Evolutionary conservation across 108 stramenopile genomes (phyloP), one percentile per base, ranked within the genome.

Genomic region (Schizochytrium sp.): DNA sequence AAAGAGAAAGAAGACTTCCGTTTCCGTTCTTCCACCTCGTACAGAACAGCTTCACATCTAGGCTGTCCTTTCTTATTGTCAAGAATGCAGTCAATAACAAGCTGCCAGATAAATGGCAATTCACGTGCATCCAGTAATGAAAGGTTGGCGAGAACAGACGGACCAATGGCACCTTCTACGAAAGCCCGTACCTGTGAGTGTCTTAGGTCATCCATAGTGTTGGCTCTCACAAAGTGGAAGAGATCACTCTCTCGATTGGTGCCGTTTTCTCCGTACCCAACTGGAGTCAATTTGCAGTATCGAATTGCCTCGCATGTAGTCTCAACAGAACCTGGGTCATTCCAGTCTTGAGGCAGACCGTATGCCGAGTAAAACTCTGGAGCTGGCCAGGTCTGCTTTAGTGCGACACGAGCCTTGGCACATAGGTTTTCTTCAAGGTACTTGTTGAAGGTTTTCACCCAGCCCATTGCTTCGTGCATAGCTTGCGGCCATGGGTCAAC

Each of bases 141-240:
- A 38, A 69, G 28, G 64, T 69, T 69, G 64, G 19, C 28, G 42
- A 69, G 64, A 38, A 69, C 64, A 38, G 64, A 69, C 19, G 64
- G 7, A 44, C 64, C 64, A 38, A 69, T 69, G 0, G 64, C 64
- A 7, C 44, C 5, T 13, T 69, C 15, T 44, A 69, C 15, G 44
- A 69, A 69, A 15, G 7, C 64, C 64, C 40, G 19, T 44, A 69
- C 44, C 15, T 69, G 64, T 44, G 10, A 10, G 7, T 15, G 8
- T 12, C 42, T 10, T 8, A 69, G 12, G 12, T 38, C 19, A 10
- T 69, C 64, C 19, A 69, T 69, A 7, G 64, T 44, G 64, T 69
- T 69, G 64, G 12, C 64, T 15, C 44, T 38, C 2, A 69, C 64
- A 3, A 69, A 69, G 12, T 69, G 64, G 5, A 69, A 38, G 12